Evolutionary conservation across 495 filamentous ascomycete genomes (phyloP).

Genomic region (Bacidia rubella): DNA sequence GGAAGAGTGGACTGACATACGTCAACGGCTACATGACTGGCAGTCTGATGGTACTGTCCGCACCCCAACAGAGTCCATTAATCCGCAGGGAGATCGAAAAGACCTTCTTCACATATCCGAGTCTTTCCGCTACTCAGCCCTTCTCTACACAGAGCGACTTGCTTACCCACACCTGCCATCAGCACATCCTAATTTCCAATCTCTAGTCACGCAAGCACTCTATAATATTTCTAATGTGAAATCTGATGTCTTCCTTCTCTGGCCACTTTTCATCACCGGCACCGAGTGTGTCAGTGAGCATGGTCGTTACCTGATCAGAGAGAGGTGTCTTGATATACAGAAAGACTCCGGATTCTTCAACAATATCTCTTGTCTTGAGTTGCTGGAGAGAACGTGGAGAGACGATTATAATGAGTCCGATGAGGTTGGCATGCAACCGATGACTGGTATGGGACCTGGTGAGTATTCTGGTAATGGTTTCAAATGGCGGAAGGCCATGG

Average conservation of each 20-base stretch:
- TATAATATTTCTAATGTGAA: slow-evolving; percentile 69
- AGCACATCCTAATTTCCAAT: slow-evolving; percentile 65
- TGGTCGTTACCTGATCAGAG: slow-evolving; percentile 62
- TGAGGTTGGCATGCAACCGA: neutral
- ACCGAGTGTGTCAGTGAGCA: slow-evolving; percentile 78
- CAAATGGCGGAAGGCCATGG: slow-evolving; percentile 66
- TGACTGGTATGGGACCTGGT: slow-evolving; percentile 1
- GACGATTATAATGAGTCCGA: slow-evolving; percentile 24
- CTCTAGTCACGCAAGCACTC: slow-evolving; percentile 64
- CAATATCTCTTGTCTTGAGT: slow-evolving; percentile 72
- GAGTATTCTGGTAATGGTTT: slow-evolving; percentile 36
- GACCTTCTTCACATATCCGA: slow-evolving; percentile 63
- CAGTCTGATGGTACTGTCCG: slow-evolving; percentile 46
- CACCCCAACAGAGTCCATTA: slow-evolving; percentile 22
- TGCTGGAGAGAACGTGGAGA: slow-evolving; percentile 75
- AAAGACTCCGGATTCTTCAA: slow-evolving; percentile 83
- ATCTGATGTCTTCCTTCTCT: slow-evolving; percentile 79
- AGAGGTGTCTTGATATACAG: slow-evolving; percentile 74
- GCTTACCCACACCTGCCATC: slow-evolving; percentile 65
- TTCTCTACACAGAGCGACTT: slow-evolving; percentile 84
- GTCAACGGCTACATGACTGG: slow-evolving; percentile 66
- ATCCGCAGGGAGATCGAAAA: slow-evolving; percentile 18
- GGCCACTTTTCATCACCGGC: slow-evolving; percentile 85
- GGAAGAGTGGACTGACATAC: slow-evolving; percentile 73
- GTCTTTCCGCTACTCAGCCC: slow-evolving; percentile 75